Evolutionary conservation across 1,284 basidiomycete species (phyloP).

Genomic region (Megacollybia platyphylla): DNA sequence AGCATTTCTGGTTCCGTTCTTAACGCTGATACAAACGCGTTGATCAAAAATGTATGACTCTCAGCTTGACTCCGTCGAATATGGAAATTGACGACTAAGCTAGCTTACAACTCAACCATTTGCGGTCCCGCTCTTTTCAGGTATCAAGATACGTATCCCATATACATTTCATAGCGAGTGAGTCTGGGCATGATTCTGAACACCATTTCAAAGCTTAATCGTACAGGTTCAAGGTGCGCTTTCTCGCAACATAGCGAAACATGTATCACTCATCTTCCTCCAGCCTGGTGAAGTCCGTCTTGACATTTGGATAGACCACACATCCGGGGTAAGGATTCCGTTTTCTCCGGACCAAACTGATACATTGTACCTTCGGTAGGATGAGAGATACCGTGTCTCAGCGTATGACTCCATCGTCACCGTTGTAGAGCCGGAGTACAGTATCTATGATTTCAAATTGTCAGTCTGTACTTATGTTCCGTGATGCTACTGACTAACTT

Average conservation of each 20-base stretch:
- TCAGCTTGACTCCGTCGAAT: background rate
- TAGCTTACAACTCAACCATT: conserved; percentile 57
- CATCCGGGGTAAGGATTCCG: conserved; percentile 37
- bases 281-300: conserved; percentile 72
- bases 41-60: conserved; percentile 66
- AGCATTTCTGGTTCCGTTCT: conserved; percentile 64
- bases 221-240: conserved; percentile 47
- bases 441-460: conserved; percentile 76
- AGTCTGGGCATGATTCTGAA: conserved; percentile 18
- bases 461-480: conserved; percentile 21
- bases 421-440: conserved; percentile 71
- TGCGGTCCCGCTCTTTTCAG: conserved; percentile 46
- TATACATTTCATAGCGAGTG: conserved; percentile 79
- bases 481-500: background rate
- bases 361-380: conserved; percentile 18
- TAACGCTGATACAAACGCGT: conserved; percentile 47
- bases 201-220: conserved; percentile 9
- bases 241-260: background rate
- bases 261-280: background rate
- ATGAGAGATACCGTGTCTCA: conserved; percentile 43
- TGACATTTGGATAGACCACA: conserved; percentile 69
- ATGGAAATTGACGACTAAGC: conserved; percentile 3
- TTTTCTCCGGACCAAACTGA: background rate
- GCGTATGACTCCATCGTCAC: conserved; percentile 75
- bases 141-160: conserved; percentile 58